These are phyloP conservation scores for Chloropicon primus DNA, from an alignment of 139 green algal genomes.

Conservation along the genomic window DNA sequence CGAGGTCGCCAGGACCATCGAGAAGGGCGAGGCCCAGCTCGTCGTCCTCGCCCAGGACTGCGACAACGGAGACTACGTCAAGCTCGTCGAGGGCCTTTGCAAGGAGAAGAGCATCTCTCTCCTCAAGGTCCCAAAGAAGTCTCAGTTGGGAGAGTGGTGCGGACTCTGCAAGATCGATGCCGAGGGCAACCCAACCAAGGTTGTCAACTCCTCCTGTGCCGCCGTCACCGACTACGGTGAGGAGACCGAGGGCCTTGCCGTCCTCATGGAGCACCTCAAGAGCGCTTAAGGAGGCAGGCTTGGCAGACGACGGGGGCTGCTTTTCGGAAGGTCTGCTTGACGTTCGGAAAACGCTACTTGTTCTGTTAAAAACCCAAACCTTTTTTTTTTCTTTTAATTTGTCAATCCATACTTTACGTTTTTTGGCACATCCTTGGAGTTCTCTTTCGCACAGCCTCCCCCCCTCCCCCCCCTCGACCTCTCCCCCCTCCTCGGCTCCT, in stretches of 20 bases:
- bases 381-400: no score
- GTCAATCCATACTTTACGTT: no score
- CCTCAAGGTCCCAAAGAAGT: conserved; percentile 68
- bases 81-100: conserved; percentile 98
- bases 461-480: no score
- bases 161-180: conserved; percentile 95
- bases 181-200: conserved; percentile 90
- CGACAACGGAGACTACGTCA: conserved; percentile 98
- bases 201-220: conserved; percentile 87
- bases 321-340: not conserved
- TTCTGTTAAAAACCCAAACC: no score
- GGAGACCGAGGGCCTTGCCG: conserved; percentile 81
- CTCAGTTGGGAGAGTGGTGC: not conserved
- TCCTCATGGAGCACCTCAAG: conserved; percentile 95
- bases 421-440: no score
- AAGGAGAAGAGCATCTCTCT: conserved; percentile 92
- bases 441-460: no score
- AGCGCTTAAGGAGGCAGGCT: not conserved
- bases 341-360: no score
- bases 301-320: no score
- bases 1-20: conserved; percentile 74
- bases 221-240: conserved; percentile 95
- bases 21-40: conserved; percentile 74
- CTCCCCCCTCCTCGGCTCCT: no score
- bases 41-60: conserved; percentile 96